These are phyloP conservation scores for Calonectria henricotiae DNA, from an alignment of 2,329 filamentous ascomycete species.

Conservation along the genomic window DNA sequence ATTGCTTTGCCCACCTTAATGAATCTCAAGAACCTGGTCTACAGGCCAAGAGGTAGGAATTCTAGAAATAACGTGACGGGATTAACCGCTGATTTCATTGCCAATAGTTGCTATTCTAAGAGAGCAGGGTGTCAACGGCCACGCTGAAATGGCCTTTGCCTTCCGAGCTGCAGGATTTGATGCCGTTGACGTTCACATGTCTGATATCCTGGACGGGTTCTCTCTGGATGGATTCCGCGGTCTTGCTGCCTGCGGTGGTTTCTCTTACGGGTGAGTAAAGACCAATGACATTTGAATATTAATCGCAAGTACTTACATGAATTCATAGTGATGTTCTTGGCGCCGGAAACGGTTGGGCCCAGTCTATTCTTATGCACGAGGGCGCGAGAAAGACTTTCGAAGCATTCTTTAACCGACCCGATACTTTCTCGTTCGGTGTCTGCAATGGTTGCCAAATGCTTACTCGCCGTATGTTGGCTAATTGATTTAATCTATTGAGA, in stretches of 20 bases:
- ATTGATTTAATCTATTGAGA: neutral
- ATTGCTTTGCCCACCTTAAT: slow-evolving; percentile 76
- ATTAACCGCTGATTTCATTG: slow-evolving; percentile 68
- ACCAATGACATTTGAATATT: neutral
- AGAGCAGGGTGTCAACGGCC: slow-evolving; percentile 95
- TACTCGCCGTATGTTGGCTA: slow-evolving; percentile 66
- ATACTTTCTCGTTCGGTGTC: slow-evolving; percentile 94
- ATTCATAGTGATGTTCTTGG: slow-evolving; percentile 75
- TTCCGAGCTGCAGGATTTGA: slow-evolving; percentile 94
- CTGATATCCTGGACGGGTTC: slow-evolving; percentile 85
- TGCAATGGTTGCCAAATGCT: slow-evolving; percentile 99
- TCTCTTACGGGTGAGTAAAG: slow-evolving; percentile 82
- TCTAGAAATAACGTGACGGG: slow-evolving; percentile 28
- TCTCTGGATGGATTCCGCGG: slow-evolving; percentile 89
- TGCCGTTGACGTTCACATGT: slow-evolving; percentile 96
- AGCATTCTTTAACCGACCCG: slow-evolving; percentile 86
- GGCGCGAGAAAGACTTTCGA: slow-evolving; percentile 84
- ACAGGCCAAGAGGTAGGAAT: slow-evolving; percentile 65
- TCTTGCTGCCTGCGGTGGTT: slow-evolving; percentile 94
- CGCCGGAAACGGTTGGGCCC: slow-evolving; percentile 97
- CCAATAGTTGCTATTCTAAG: slow-evolving; percentile 92
- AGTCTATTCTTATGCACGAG: slow-evolving; percentile 90
- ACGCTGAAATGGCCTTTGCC: slow-evolving; percentile 98
- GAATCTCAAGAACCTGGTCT: slow-evolving; percentile 69
- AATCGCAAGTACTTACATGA: slow-evolving; percentile 27